Evolutionary conservation across 1,139 yeast species (phyloP), one percentile per base, ranked within the genome.

Genomic region (Zygoascus sp.): DNA sequence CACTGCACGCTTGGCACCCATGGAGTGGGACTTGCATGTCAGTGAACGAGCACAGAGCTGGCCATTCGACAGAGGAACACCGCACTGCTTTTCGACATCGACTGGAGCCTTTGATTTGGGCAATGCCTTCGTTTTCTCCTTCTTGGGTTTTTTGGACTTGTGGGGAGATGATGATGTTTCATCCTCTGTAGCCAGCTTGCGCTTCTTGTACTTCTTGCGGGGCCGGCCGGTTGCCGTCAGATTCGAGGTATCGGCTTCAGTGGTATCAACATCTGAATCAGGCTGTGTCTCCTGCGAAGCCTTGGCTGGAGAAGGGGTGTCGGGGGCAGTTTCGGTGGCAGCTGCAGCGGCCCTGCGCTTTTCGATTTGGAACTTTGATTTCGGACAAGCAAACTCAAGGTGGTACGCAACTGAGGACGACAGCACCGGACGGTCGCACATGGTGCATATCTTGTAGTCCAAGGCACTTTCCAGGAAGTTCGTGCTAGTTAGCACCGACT

Each of bases 1-100:
- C 16, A 90, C 97, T 1, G 96, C 90, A 59, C 97, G 77, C 59
- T 90, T 90, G 23, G 96, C 96, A 21, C 97, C 96, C 96, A 92
- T 90, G 0, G 97, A 87, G 66, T 92, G 98, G 1, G 97, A 88
- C 63, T 92, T 92, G 73, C 98, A 92, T 0, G 98, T 92, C 54
- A 92, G 72, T 0, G 96, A 87, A 46, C 98, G 76, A 5, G 97
- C 97, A 73, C 98, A 92, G 59, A 80, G 81, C 0, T 95, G 96
- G 11, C 97, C 97, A 54, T 84, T 84, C 0, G 96, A 90, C 50
- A 92, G 69, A 3, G 89, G 86, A 6, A 92, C 98, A 63, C 98
- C 98, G 73, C 98, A 92, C 65, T 92, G 97, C 53, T 79, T 82
- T 63, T 92, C 97, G 35, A 92, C 95, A 65, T 92, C 96, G 38